phyloP scores from a whole-genome alignment of 371 early-diverging fungal genomes.

The Apophysomyces elegans region DNA sequence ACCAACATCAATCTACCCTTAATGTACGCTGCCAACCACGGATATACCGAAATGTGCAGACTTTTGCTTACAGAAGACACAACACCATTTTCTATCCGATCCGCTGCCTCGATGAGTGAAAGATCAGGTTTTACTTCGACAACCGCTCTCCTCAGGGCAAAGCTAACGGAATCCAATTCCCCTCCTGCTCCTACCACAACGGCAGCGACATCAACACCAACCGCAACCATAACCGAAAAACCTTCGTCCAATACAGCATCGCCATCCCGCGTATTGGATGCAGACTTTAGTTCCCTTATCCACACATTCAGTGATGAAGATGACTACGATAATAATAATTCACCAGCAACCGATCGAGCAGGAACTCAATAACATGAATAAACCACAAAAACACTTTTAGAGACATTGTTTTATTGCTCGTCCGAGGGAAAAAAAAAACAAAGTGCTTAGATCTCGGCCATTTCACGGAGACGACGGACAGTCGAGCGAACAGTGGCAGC shows the following conservation, averaged over 20 bases:
- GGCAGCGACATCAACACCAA: neutral
- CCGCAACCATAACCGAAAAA: neutral
- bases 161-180: constrained; percentile 7
- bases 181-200: neutral
- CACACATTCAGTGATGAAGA: constrained; percentile 49
- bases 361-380: neutral
- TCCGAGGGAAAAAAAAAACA: constrained; percentile 5
- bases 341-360: neutral
- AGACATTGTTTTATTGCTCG: constrained; percentile 9
- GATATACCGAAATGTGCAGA: constrained; percentile 49
- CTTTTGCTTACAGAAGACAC: constrained; percentile 40
- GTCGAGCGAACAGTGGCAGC: constrained; percentile 93
- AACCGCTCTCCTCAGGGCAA: constrained; percentile 21
- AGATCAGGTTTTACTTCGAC: constrained; percentile 27
- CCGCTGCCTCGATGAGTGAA: constrained; percentile 35
- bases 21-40: constrained; percentile 56
- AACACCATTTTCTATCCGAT: constrained; percentile 33
- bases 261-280: constrained; percentile 14
- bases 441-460: constrained; percentile 84
- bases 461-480: constrained; percentile 97
- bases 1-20: constrained; percentile 35
- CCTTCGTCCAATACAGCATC: constrained; percentile 4
- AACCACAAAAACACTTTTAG: neutral
- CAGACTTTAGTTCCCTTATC: constrained; percentile 37
- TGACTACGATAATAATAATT: constrained; percentile 11